phyloP scores from a whole-genome alignment of 441 rosid species.

The Corymbia citriodora region DNA sequence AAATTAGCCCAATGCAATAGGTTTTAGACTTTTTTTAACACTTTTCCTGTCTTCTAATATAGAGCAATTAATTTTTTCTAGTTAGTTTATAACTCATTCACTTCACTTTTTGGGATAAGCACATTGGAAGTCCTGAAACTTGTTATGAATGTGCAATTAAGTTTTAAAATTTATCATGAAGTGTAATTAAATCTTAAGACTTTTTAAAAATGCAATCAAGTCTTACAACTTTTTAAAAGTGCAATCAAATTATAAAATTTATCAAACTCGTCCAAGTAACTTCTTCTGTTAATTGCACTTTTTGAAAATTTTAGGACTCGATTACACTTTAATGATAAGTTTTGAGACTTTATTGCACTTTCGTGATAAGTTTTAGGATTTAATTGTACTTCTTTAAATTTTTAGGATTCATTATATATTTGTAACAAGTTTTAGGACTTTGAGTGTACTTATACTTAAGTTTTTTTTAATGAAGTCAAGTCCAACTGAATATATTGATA shows the following conservation, averaged over 20 bases:
- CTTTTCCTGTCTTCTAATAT: background rate
- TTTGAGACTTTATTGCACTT: too few relatives aligned
- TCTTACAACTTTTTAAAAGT: too few relatives aligned
- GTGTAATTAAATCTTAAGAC: background rate
- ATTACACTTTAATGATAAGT: too few relatives aligned
- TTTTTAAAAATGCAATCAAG: too few relatives aligned
- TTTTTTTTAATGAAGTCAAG: background rate
- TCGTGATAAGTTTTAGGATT: fast-evolving
- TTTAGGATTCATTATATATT: too few relatives aligned
- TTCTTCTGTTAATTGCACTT: fast-evolving
- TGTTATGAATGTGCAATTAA: fast-evolving
- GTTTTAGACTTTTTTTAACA: too few relatives aligned
- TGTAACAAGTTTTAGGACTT: background rate
- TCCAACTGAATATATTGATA: background rate
- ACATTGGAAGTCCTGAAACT: fast-evolving
- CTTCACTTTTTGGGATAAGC: background rate
- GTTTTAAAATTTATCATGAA: fast-evolving
- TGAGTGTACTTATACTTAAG: too few relatives aligned
- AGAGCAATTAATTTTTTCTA: background rate
- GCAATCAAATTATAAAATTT: background rate
- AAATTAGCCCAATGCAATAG: too few relatives aligned
- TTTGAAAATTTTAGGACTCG: too few relatives aligned
- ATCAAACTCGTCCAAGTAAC: background rate
- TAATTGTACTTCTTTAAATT: fast-evolving
- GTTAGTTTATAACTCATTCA: background rate